Evolutionary conservation across 306 rosid genomes (phyloP), one percentile per base, ranked within the genome.

Genomic region (Nissolia schottii): DNA sequence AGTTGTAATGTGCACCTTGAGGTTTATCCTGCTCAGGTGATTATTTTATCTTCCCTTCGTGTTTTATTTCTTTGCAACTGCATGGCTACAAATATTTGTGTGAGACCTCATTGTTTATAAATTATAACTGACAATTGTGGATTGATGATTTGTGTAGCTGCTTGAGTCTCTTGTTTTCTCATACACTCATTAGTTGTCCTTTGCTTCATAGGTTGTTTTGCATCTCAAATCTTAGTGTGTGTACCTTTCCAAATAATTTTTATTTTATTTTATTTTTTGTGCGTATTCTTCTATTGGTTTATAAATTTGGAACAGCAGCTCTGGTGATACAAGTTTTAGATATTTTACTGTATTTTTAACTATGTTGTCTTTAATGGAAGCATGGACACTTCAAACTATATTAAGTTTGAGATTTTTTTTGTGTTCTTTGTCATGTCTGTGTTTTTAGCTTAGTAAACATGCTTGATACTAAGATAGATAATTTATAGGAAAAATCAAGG

Each of bases 401-500:
- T 45, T 0, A 45, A 14, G 18, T 14, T 45, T 15, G 5, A 5
- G 54, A 12, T 10, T 23, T 66, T n/a, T 65, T 38, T 28, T 16
- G 58, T 66, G 43, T 16, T 46, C 46, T n/a, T 34, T 61, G 37
- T 48, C 16, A 4, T 60, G 6, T 65, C 14, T 14, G 14, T 25
- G 11, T 29, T 50, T 64, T 35, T 35, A 23, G 56, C 62, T 50
- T 32, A 6, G 23, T 48, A 8, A 55, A 41, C 55, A 24, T 73
- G 7, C 25, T 45, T 56, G 73, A 65, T 48, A n/a, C n/a, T n/a
- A n/a, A n/a, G n/a, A 43, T 61, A n/a, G n/a, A n/a, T 46, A 64
- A 56, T 75, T n/a, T 64, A 18, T 40, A 56, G 64, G 25, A 54
- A 38, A 29, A 56, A 72, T 67, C n/a, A n/a, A n/a, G n/a, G n/a